Percentiles rank a stretch among this genome's conserved stretches.
Conservation (phyloP, 2,329 filamentous ascomycete genomes). For the Penicillium brevicompactum region DNA sequence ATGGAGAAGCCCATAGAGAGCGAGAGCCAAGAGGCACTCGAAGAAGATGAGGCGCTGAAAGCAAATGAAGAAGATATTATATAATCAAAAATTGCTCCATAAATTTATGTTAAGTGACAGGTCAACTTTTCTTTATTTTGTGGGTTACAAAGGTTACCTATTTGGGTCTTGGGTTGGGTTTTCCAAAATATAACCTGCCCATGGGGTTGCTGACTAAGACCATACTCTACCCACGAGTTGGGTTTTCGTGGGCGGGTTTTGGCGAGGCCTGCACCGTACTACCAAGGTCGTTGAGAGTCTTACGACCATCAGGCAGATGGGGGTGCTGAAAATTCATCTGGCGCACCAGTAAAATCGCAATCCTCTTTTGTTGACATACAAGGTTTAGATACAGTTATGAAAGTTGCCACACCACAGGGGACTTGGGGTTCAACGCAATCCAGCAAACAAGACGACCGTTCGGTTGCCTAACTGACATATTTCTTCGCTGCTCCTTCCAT, state of each 20-base stretch:
- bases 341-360: no score
- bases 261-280: background rate
- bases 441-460: no score
- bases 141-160: background rate
- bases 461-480: no score
- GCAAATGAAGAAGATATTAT: background rate
- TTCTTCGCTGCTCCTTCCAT: no score
- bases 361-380: no score
- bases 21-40: background rate
- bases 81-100: slow-evolving; percentile 9
- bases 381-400: no score
- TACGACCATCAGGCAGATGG: no score
- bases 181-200: background rate
- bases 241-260: background rate
- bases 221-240: background rate
- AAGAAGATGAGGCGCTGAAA: background rate
- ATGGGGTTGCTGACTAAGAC: background rate
- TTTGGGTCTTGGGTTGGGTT: background rate
- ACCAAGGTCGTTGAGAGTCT: no score
- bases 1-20: background rate
- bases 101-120: slow-evolving; percentile 6
- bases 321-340: no score
- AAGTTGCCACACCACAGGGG: no score
- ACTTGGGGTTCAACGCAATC: no score
- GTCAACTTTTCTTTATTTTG: slow-evolving; percentile 9